Base-by-base conservation (phyloP, 2,329 filamentous ascomycete genomes). In the Calonectria hongkongensis region DNA sequence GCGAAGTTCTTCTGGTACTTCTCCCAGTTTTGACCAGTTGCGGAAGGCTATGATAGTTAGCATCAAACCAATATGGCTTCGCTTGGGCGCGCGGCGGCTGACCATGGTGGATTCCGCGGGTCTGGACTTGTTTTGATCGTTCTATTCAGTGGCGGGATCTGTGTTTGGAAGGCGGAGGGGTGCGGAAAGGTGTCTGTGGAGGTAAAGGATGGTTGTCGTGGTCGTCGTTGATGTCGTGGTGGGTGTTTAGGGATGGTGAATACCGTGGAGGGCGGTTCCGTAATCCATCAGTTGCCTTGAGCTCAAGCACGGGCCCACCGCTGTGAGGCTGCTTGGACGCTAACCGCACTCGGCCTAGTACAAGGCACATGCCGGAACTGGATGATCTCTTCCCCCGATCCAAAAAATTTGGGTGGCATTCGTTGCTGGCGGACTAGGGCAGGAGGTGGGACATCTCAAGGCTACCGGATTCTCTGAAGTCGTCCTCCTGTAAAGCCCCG, bases 1-100 rank as follows among this genome's bases (percentile, higher is more conserved):
- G 94, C 96, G 83, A 95, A 99, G 83, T 93, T 96, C 91, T 98
- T 98, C 88, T 94, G 92, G 90, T 98, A 98, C 89, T 98, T 98
- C 91, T 99, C 97, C 97, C 97, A 99, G 91, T 92, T 95, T 86
- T 90, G 88, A 84, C 97, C 97, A 82, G 94, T 98, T 86, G 97
- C 96, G 88, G 94, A 96, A 90, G 96, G 96, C 96, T 98, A 91
- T 72, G 28, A 51, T 25, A 47, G 75, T 83, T 75, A 83, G 78
- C 75, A 73, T 45, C 67, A 68, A 39, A 71, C 56, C 64, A 51
- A 70, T 47, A 43, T 66, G 74, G 30, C 56, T 41, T 60, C 66
- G 21, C 21, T 62, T 67, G 68, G 60, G 36, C 65, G 43, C 58
- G 43, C 58, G 39, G 65, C 64, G 73, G 75, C 85, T 80, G 75